These are phyloP conservation scores for Skeletonema potamos DNA, from an alignment of 108 stramenopile species.

Conservation along the genomic window DNA sequence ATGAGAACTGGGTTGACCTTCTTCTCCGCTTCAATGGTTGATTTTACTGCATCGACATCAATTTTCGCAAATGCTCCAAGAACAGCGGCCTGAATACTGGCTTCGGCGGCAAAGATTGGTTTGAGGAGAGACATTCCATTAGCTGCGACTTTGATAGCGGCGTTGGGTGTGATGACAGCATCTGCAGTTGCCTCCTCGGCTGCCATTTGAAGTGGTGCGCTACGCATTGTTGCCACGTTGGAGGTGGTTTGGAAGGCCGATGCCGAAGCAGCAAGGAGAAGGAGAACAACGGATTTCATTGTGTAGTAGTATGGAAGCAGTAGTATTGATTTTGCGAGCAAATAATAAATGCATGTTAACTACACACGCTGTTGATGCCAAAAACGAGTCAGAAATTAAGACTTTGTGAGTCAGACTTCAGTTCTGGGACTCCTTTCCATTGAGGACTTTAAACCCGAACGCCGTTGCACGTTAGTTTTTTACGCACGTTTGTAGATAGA, in stretches of 20 bases:
- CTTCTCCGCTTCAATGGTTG: constrained; percentile 30
- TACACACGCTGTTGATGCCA: no score
- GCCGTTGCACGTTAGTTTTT: no score
- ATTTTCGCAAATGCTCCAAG: constrained; percentile 47
- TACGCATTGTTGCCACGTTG: background rate
- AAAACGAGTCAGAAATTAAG: no score
- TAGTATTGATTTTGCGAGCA: no score
- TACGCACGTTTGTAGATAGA: no score
- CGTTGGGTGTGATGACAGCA: constrained; percentile 32
- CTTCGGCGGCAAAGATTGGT: constrained; percentile 62
- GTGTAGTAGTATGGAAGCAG: no score
- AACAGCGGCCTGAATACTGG: constrained; percentile 57
- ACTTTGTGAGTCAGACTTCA: no score
- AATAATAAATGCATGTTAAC: no score
- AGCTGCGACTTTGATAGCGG: constrained; percentile 62
- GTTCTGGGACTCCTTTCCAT: no score
- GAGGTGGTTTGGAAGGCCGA: background rate
- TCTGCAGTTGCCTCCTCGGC: background rate
- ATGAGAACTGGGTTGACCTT: constrained; percentile 55
- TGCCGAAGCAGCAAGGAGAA: background rate
- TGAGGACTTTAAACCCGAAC: no score
- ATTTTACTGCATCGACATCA: constrained; percentile 48
- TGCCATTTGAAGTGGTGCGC: background rate
- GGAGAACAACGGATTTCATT: background rate
- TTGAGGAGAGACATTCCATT: constrained; percentile 67